Evolutionary conservation across 129 eudicot genomes (phyloP).

Genomic region (Logfia minima): DNA sequence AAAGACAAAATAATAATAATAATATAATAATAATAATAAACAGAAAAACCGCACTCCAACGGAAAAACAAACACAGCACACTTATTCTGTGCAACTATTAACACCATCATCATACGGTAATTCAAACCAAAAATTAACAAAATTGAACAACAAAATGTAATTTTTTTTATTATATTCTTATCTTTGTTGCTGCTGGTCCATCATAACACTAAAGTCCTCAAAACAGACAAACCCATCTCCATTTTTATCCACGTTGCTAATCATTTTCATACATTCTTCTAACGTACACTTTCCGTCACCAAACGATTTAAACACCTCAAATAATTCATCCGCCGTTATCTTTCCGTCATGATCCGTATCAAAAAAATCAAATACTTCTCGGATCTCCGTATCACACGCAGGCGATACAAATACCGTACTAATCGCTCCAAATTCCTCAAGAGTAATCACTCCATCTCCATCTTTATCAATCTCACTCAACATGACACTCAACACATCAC

Average conservation of each 20-base stretch:
- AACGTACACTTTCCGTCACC: constrained; percentile 67
- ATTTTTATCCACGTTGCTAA: constrained; percentile 57
- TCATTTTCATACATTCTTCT: constrained; percentile 85
- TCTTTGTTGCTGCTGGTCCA: constrained; percentile 45
- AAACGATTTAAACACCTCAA: constrained; percentile 46
- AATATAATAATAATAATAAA: background rate
- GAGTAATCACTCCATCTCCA: constrained; percentile 68
- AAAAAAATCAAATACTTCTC: constrained; percentile 60
- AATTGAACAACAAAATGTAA: background rate
- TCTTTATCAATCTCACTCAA: constrained; percentile 56
- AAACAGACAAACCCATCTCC: constrained; percentile 86
- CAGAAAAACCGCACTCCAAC: background rate
- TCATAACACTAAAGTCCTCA: constrained; percentile 76
- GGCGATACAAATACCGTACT: constrained; percentile 60
- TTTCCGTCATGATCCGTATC: constrained; percentile 75
- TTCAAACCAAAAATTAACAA: background rate
- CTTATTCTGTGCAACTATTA: constrained; percentile 10
- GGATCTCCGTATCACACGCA: constrained; percentile 49
- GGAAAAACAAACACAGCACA: constrained; percentile 21
- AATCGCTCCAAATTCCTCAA: constrained; percentile 64
- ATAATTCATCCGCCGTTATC: constrained; percentile 75
- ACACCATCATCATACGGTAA: constrained; percentile 15
- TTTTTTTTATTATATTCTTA: background rate
- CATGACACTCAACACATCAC: constrained; percentile 55
- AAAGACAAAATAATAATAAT: background rate